Conservation (phyloP, 345 rosid genomes). For the Toxicodendron radicans region DNA sequence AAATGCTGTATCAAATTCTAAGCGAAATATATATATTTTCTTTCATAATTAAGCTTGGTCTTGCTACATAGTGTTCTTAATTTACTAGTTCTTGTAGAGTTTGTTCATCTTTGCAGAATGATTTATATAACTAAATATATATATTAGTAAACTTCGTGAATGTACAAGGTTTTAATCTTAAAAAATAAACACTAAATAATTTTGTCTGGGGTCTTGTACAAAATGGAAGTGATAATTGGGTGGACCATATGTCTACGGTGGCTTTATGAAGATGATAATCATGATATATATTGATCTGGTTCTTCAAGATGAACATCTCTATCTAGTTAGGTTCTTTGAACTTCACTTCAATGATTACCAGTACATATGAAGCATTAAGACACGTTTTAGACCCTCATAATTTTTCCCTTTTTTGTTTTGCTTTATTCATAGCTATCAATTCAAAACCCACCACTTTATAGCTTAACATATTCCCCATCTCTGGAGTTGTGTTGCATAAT, state of each 20-base stretch:
- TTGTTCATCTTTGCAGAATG: background rate
- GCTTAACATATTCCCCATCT: constrained; percentile 6
- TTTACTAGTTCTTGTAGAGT: background rate
- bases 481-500: constrained; percentile 10
- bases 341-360: constrained; percentile 35
- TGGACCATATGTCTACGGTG: constrained; percentile 35
- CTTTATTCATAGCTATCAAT: constrained; percentile 14
- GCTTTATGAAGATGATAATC: constrained; percentile 34
- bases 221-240: constrained; percentile 25
- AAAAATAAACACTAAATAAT: constrained; percentile 2
- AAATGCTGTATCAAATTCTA: too few relatives aligned
- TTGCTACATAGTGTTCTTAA: background rate
- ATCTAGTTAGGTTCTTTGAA: constrained; percentile 32
- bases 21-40: too few relatives aligned
- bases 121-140: background rate
- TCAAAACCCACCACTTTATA: constrained; percentile 18
- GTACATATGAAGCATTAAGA: constrained; percentile 20
- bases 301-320: constrained; percentile 28
- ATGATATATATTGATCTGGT: constrained; percentile 27
- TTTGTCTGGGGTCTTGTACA: constrained; percentile 19
- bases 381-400: constrained; percentile 6
- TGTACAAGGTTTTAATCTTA: constrained; percentile 10
- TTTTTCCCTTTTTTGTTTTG: constrained; percentile 22
- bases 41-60: background rate
- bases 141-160: background rate